These are phyloP conservation scores for Microdochium paspali DNA, from an alignment of 2,329 filamentous ascomycete genomes.

Conservation along the genomic window DNA sequence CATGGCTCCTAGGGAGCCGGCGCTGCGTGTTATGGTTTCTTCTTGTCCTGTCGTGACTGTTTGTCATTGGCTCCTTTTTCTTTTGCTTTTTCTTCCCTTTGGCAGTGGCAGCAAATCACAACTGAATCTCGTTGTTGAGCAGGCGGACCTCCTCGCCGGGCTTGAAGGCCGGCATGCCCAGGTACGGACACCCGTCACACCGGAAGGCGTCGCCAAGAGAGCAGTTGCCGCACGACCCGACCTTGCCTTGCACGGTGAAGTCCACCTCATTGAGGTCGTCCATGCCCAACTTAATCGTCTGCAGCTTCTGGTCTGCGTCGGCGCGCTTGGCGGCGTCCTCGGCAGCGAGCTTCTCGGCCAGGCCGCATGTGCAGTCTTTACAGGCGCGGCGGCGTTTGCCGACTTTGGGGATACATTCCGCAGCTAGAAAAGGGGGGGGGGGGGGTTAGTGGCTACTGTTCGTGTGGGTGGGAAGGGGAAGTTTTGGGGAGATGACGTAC, in stretches of 20 bases:
- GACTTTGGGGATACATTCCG: slow-evolving; percentile 77
- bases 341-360: slow-evolving; percentile 76
- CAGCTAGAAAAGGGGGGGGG: slow-evolving; percentile 53
- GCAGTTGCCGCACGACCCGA: slow-evolving; percentile 90
- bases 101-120: slow-evolving; percentile 34
- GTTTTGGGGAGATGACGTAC: slow-evolving; percentile 47
- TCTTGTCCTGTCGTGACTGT: no score
- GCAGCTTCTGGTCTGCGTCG: slow-evolving; percentile 51
- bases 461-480: no score
- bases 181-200: slow-evolving; percentile 47
- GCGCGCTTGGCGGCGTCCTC: slow-evolving; percentile 66
- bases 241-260: slow-evolving; percentile 96
- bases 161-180: slow-evolving; percentile 77
- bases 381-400: slow-evolving; percentile 88
- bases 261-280: slow-evolving; percentile 86
- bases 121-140: slow-evolving; percentile 75
- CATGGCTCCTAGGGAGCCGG: no score
- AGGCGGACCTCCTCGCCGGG: slow-evolving; percentile 89
- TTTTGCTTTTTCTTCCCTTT: background rate
- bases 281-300: slow-evolving; percentile 59
- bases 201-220: slow-evolving; percentile 84
- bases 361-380: slow-evolving; percentile 95
- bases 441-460: slow-evolving; percentile 17
- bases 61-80: background rate
- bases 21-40: no score